Base-by-base conservation (phyloP, 1,139 yeast genomes). In the Geotrichum europaeum region DNA sequence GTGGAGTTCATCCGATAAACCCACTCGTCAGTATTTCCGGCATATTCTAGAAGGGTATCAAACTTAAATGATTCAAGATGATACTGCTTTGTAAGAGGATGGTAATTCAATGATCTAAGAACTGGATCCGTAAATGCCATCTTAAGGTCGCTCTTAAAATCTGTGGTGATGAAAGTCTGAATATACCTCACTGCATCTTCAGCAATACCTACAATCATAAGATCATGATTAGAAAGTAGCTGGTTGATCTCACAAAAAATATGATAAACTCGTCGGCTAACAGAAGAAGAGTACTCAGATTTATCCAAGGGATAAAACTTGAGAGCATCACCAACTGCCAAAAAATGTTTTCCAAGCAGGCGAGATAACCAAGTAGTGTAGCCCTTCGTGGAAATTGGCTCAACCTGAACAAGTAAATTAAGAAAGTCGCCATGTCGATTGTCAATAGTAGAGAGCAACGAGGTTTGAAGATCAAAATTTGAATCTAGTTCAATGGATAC, bases 321-420 rank as follows among this genome's bases (percentile, higher is more conserved):
- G 18, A 40, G 13, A 18, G 5, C 28, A 49, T 30, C 51, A 5
- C 61, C 59, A 22, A 45, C 53, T 5, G 51, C 32, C 7, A 51
- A 59, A 50, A 49, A 56, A 7, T 25, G 36, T n/a, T 49, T 51
- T 9, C 61, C 61, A n/a, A 59, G 40, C 13, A 49, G 43, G 13
- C 59, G 47, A 18, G 57, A 56, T 4, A 59, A 47, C 61, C 61
- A 59, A n/a, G 34, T 43, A 12, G 54, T 53, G 34, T 52, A 59
- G 10, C 58, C 61, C 30, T 45, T 53, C 20, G 59, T 54, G 15
- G 36, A n/a, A 22, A 51, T 28, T n/a, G 56, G 34, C n/a, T 59
- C 51, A 15, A 55, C 15, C 18, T 30, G 15, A 28, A 51, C 15
- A 24, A 58, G 24, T 3, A 50, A 49, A 40, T 24, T n/a, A 10